These are phyloP conservation scores for Daldinia childiae DNA, from an alignment of 495 filamentous ascomycete genomes.

Conservation along the genomic window DNA sequence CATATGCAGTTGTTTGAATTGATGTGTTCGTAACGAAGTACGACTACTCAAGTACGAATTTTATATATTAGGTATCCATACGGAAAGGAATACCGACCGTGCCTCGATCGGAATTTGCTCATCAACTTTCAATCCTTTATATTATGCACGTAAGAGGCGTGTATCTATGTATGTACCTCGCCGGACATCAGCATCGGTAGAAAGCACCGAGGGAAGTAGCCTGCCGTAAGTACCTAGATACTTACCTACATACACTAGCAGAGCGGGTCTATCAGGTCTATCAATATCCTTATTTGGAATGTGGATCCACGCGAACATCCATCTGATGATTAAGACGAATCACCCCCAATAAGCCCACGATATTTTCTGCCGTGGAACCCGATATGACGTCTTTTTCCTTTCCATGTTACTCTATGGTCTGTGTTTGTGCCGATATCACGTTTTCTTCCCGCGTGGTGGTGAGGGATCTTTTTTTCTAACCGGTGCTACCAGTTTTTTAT, in stretches of 20 bases:
- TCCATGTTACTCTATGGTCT: not conserved
- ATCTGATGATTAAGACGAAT: constrained; percentile 20
- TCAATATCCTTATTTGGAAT: constrained; percentile 2
- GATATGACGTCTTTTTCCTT: constrained; percentile 31
- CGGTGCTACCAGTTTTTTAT: not conserved
- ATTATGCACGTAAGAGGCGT: not conserved
- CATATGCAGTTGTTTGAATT: not conserved
- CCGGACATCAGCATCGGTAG: constrained; percentile 12
- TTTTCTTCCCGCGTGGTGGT: constrained; percentile 26
- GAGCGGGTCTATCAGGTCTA: not conserved
- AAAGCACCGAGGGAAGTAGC: not conserved
- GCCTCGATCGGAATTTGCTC: constrained; percentile 11
- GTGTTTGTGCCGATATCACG: constrained; percentile 8
- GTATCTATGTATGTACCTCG: not conserved
- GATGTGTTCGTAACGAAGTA: not conserved
- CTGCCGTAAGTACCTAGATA: no score
- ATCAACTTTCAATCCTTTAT: constrained; percentile 15
- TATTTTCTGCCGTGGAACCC: constrained; percentile 30
- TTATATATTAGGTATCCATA: not conserved
- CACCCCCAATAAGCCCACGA: constrained; percentile 28
- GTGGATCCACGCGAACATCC: constrained; percentile 17
- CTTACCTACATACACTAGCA: no score
- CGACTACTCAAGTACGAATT: not conserved
- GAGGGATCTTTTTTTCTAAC: constrained; percentile 21
- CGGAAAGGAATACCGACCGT: constrained; percentile 5